Evolutionary conservation across 106 monocot genomes (phyloP), one percentile per base, ranked within the genome.

Genomic region (Dioscorea alata): DNA sequence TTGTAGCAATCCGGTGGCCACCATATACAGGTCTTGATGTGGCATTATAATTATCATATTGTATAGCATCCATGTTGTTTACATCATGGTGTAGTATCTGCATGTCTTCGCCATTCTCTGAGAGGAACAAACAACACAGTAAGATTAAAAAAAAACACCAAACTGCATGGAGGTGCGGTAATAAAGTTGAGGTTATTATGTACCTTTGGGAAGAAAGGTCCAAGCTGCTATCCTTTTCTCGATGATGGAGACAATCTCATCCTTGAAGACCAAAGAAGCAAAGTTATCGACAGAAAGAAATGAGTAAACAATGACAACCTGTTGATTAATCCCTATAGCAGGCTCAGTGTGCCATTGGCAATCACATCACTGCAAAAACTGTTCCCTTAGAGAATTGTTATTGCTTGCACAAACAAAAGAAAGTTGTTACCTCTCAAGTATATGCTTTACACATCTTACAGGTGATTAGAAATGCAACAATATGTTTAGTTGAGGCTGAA

Each of bases 141-240:
- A 63, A 63, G 31, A 4, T 2, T 34, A 32, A 0, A n/a, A 18
- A 6, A 42, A 42, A 23, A 23, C 60, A 60, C 0, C 23, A n/a
- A 25, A 13, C 8, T 60, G 23, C 60, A 2, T 0, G 16, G 54
- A 56, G 16, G 19, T 56, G 60, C 23, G 23, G 2, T n/a, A 60
- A 60, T 42, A 4, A 60, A 13, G 28, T 9, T 34, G 20, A 34
- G 4, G 7, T 49, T 33, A 24, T 33, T 10, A 12, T 21, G 23
- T 74, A 88, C 85, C 88, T 78, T 78, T 76, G 53, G 88, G 92
- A 72, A 92, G 85, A 75, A 92, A 80, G 15, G 88, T 92, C 88
- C 85, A 83, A 33, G 77, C 48, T 59, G 88, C 74, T 69, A 85
- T 82, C 73, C 85, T 88, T 72, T 82, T 75, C 60, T 92, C 85